phyloP scores from a whole-genome alignment of 257 asterid genomes.

The Thymus mandschuricus region DNA sequence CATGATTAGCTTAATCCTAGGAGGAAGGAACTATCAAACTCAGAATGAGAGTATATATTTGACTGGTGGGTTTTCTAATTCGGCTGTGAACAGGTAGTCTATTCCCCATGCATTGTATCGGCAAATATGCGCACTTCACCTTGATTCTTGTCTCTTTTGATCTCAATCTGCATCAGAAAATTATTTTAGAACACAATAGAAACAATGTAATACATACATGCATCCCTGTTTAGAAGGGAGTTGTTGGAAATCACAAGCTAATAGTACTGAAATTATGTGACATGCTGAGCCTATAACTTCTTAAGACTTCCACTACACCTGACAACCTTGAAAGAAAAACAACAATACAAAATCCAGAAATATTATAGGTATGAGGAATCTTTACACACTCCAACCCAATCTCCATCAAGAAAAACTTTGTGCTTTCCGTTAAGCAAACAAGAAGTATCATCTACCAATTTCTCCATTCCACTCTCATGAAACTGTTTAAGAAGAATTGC shows the following conservation, averaged over 20 bases:
- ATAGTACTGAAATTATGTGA: background rate
- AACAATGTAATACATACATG: slow-evolving; percentile 1
- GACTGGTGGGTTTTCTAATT: slow-evolving; percentile 60
- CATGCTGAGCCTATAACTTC: slow-evolving; percentile 12
- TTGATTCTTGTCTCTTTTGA: slow-evolving; percentile 74
- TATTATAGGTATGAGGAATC: slow-evolving; percentile 50
- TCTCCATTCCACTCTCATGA: slow-evolving; percentile 73
- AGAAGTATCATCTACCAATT: slow-evolving; percentile 57
- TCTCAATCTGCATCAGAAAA: slow-evolving; percentile 63
- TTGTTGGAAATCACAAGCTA: slow-evolving; percentile 5
- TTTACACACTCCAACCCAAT: slow-evolving; percentile 84
- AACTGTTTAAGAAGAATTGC: slow-evolving; percentile 50
- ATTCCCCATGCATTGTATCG: slow-evolving; percentile 95
- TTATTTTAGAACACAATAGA: slow-evolving; percentile 16
- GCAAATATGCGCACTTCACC: slow-evolving; percentile 83
- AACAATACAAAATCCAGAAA: background rate
- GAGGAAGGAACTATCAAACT: slow-evolving; percentile 78
- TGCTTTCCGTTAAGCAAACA: slow-evolving; percentile 49
- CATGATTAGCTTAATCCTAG: slow-evolving; percentile 90
- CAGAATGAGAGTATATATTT: slow-evolving; percentile 86
- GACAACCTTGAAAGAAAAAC: background rate
- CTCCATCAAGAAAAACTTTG: slow-evolving; percentile 83
- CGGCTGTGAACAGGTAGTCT: slow-evolving; percentile 55
- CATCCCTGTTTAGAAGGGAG: background rate
- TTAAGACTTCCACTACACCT: background rate